A percentile compares a stretch with the other conserved stretches of the same genome.
Conservation (phyloP, 2,329 filamentous ascomycete species). For the Huntiella moniliformis region DNA sequence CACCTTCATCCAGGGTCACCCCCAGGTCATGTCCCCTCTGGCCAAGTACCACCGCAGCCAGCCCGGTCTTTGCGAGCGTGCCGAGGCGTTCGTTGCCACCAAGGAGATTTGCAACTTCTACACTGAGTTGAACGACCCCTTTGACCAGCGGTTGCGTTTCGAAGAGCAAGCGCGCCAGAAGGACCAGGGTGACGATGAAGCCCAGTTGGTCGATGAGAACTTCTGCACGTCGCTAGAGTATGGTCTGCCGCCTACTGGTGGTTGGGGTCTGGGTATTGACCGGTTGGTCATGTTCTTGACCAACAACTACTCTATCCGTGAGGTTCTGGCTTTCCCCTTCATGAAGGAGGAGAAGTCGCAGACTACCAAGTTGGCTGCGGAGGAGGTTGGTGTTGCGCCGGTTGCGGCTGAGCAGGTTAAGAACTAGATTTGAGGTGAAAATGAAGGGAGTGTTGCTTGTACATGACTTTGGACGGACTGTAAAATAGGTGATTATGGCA, state of each 20-base stretch:
- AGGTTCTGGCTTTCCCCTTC: slow-evolving; percentile 90
- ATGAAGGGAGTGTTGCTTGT: neutral
- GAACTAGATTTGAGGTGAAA: slow-evolving; percentile 9
- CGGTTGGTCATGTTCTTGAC: slow-evolving; percentile 90
- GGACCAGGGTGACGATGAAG: slow-evolving; percentile 91
- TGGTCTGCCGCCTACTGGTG: slow-evolving; percentile 80
- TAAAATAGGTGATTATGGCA: slow-evolving; percentile 10
- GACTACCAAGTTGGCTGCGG: slow-evolving; percentile 35
- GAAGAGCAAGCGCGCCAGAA: slow-evolving; percentile 95
- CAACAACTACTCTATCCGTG: slow-evolving; percentile 82
- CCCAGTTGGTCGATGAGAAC: slow-evolving; percentile 86
- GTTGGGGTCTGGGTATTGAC: slow-evolving; percentile 94
- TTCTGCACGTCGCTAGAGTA: slow-evolving; percentile 84
- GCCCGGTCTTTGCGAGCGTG: slow-evolving; percentile 81
- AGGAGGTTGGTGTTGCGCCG: slow-evolving; percentile 42
- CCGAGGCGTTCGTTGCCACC: slow-evolving; percentile 71
- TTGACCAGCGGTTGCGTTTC: slow-evolving; percentile 68
- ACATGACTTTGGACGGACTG: neutral
- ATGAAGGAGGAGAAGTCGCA: slow-evolving; percentile 65
- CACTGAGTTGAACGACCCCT: slow-evolving; percentile 84
- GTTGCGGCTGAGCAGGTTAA: slow-evolving; percentile 38
- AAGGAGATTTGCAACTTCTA: slow-evolving; percentile 77
- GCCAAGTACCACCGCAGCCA: slow-evolving; percentile 73
- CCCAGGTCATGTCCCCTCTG: slow-evolving; percentile 41
- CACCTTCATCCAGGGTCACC: slow-evolving; percentile 76